phyloP scores from a whole-genome alignment of 2,329 filamentous ascomycete genomes.

The Dryadomyces sulphureus region DNA sequence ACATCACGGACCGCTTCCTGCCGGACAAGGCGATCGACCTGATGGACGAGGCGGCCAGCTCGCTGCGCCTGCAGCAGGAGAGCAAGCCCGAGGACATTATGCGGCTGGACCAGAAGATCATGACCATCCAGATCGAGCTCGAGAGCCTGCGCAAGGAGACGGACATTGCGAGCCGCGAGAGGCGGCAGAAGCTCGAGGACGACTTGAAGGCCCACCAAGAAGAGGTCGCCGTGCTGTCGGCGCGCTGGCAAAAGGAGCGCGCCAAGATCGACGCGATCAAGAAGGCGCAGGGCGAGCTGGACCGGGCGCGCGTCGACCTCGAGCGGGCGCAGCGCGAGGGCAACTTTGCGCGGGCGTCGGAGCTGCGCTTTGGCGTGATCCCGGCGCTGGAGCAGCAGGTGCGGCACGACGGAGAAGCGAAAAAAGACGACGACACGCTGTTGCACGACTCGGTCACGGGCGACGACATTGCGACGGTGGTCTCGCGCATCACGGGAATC shows the following conservation, averaged over 20 bases:
- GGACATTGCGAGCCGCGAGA: conserved; percentile 75
- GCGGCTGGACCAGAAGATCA: conserved; percentile 82
- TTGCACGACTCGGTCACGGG: conserved; percentile 91
- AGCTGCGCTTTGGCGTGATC: conserved; percentile 78
- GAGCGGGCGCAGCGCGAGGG: conserved; percentile 78
- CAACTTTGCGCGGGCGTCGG: conserved; percentile 80
- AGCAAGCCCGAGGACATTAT: conserved; percentile 94
- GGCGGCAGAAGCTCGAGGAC: conserved; percentile 70
- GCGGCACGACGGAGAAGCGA: conserved; percentile 52
- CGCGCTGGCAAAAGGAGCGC: conserved; percentile 83
- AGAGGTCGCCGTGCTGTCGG: conserved; percentile 58
- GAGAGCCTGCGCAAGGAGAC: conserved; percentile 91
- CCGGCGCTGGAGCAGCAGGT: conserved; percentile 66
- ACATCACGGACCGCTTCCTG: conserved; percentile 89
- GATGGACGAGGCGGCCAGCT: conserved; percentile 89
- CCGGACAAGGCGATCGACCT: conserved; percentile 96
- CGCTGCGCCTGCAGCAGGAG: conserved; percentile 82
- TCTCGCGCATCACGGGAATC: conserved; percentile 83
- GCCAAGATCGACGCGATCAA: conserved; percentile 78
- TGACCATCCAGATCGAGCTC: conserved; percentile 93
- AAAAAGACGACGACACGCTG: conserved; percentile 27
- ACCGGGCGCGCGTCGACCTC: conserved; percentile 70
- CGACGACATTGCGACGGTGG: conserved; percentile 86
- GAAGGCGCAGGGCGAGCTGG: conserved; percentile 73
- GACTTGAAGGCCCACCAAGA: conserved; percentile 64